Base-by-base conservation (phyloP, 768 basidiomycete genomes). In the Rickenella mellea region DNA sequence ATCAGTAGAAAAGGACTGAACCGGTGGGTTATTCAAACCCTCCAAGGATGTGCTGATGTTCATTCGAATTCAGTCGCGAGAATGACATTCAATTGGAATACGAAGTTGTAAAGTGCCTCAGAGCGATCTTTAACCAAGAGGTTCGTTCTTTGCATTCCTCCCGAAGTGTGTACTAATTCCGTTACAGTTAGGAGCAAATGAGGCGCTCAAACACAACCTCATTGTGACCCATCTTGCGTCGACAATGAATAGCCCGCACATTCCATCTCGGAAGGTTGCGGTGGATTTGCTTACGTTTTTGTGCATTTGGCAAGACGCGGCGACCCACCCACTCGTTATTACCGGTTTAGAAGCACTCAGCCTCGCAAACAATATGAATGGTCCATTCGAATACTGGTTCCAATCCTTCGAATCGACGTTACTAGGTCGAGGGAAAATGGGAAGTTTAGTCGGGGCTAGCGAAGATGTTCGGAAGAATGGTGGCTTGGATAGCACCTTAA, bases 401-500 rank as follows among this genome's bases (percentile, higher is more conserved):
- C 82, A 79, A 51, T 82, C 80, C 0, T 66, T 94, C 48, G 84
- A 90, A 50, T 63, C 65, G 21, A 76, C 76, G 2, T 69, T 97
- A 14, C 73, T 78, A 36, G 93, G 92, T 2, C 68, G 91, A 43
- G 94, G 94, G 1, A 84, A 81, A 58, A 92, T 97, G 89, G 94
- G 94, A 1, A 96, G 87, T 56, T 61, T 87, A 29, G 94, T 99
- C 6, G 96, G 96, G 0, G 90, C 91, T 19, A 94, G 92, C 51
- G 88, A 93, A 11, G 92, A 97, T 51, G 75, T 93, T 42, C 74
- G 73, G 59, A 78, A 75, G 44, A 66, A 71, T 46, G 76, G 74
- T 35, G 78, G 81, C 29, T 58, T 76, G 15, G 82, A 85, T 45
- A 75, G 69, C 30, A 74, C 75, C 32, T 58, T 93, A 47, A 83